Evolutionary conservation across 2,329 filamentous ascomycete species (phyloP), one percentile per base, ranked within the genome.

Genomic region (Ascomycota sp.): DNA sequence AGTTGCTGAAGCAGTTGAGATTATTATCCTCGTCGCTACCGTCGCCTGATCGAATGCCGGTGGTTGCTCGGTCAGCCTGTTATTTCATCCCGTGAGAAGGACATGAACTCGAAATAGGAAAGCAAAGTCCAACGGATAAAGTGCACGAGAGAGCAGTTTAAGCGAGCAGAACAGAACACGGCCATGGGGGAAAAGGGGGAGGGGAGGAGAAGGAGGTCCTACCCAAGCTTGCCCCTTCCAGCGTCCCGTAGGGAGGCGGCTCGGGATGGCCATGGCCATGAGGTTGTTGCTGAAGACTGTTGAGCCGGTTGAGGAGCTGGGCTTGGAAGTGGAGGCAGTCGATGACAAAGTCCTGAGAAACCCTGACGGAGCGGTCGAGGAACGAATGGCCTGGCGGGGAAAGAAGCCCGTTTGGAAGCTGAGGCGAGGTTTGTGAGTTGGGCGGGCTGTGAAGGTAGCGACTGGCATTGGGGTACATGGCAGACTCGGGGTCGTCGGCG

Each of bases 301-400:
- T 44, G 10, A 45, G 37, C 12, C 43, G 40, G 13, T 43, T 37
- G 10, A 46, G 29, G 9, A 47, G 29, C 31, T 47, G 45, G 4
- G 39, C 35, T 36, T 49, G 46, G 31, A 47, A 43, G 9, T 38
- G 41, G 11, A 47, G 31, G 30, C 42, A 47, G 36, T 49, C 42
- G 29, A 46, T 35, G 10, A 45, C 39, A 33, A 46, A 45, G 11
- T 44, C 40, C 4, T 43, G 40, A 7, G 41, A 38, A 3, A 39
- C 30, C 10, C 39, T 41, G 27, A 35, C 36, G 7, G 31, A 25
- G 7, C 29, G 33, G 5, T 43, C 43, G 21, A 32, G 7, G 4
- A 32, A 34, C 1, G 36, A 29, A 6, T 34, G 41, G 4, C 16
- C 35, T 0, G 42, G 38, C 5, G 45, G 42, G 2, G 44, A 44